Conservation (phyloP, 2,329 filamentous ascomycete genomes). For the Pseudocercospora eumusae region DNA sequence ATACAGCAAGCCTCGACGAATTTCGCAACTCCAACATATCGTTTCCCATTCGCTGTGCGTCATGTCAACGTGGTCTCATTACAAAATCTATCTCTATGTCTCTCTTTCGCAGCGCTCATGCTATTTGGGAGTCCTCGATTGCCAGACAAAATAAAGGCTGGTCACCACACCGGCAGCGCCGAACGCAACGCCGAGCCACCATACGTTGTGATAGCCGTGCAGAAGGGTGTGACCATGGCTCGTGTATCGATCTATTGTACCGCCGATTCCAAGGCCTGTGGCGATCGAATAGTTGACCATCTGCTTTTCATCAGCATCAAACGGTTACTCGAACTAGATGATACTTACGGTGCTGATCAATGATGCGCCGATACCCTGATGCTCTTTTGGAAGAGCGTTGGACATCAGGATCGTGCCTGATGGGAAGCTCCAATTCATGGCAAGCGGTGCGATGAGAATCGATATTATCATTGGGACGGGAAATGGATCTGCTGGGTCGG, state of each 20-base stretch:
- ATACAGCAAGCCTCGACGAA: too few species aligned
- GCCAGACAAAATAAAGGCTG: conserved; percentile 27
- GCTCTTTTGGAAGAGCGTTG: conserved; percentile 34
- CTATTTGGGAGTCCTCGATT: not conserved
- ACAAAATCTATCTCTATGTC: not conserved
- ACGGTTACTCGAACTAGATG: not conserved
- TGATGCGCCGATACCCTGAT: conserved; percentile 36
- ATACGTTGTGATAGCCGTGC: conserved; percentile 30
- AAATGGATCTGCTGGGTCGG: conserved; percentile 38
- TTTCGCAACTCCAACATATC: too few species aligned
- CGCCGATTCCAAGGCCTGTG: conserved; percentile 30
- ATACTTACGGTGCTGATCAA: conserved; percentile 23
- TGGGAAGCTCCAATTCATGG: conserved; percentile 41
- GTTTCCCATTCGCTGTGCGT: too few species aligned
- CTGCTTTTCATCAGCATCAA: conserved; percentile 19
- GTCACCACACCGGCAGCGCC: conserved; percentile 29
- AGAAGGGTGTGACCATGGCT: conserved; percentile 16
- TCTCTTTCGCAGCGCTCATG: not conserved
- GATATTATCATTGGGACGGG: conserved; percentile 43
- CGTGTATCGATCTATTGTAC: conserved; percentile 29
- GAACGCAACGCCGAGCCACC: conserved; percentile 33
- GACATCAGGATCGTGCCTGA: conserved; percentile 35
- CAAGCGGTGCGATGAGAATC: conserved; percentile 41
- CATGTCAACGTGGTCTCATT: conserved; percentile 5
- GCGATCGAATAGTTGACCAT: conserved; percentile 37